Evolutionary conservation across 2,329 filamentous ascomycete genomes (phyloP), one percentile per base, ranked within the genome.

Genomic region (Coniella lustricola): DNA sequence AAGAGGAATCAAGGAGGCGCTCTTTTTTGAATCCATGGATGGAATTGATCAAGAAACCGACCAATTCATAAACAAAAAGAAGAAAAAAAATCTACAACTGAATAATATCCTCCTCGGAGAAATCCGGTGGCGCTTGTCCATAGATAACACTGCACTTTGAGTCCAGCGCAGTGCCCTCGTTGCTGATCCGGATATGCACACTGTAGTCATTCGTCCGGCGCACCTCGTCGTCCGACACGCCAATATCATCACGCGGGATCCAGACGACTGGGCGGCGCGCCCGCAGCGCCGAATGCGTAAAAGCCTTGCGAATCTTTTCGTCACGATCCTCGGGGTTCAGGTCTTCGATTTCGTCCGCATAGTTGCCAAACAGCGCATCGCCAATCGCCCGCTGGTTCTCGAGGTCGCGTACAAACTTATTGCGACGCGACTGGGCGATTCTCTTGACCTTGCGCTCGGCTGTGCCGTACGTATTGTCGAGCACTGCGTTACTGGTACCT

Each of bases 321-420:
- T 97, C 90, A 58, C 93, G 79, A 64, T 96, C 89, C 16, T 91
- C 87, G 0, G 90, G 88, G 1, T 88, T 93, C 42, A 98, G 73
- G 62, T 98, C 93, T 64, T 96, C 91, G 54, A 98, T 84, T 70
- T 95, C 90, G 60, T 97, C 91, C 56, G 91, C 84, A 59, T 90
- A 87, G 3, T 87, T 87, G 18, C 87, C 84, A 64, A 90, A 98
- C 2, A 97, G 74, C 3, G 90, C 85, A 42, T 90, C 84, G 7
- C 85, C 86, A 21, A 91, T 85, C 2, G 79, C 76, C 31, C 71
- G 78, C 65, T 91, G 87, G 1, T 81, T 79, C 64, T 93, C 87
- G 2, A 87, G 66, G 57, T 90, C 85, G 51, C 73, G 74, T 53
- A 70, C 66, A 4, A 73, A 73, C 48, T 75, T 74, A 22, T 70